Conservation (phyloP, 306 rosid species). For the Ochetophila trinervis region DNA sequence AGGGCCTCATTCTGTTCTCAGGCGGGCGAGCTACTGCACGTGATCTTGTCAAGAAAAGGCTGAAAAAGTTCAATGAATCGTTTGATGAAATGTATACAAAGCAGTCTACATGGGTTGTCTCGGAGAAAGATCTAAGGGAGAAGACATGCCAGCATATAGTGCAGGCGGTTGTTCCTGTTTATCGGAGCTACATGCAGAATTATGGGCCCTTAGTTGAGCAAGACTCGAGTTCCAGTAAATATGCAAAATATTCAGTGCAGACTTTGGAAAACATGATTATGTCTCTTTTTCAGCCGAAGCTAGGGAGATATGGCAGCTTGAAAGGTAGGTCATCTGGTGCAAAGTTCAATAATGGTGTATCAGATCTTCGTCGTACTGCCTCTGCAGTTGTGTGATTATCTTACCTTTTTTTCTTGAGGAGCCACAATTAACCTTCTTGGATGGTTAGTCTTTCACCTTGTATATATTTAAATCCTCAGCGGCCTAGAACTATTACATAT, state of each 20-base stretch:
- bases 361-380: slow-evolving; percentile 74
- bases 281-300: slow-evolving; percentile 79
- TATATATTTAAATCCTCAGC: slow-evolving; percentile 39
- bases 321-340: slow-evolving; percentile 62
- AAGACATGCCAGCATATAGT: slow-evolving; percentile 85
- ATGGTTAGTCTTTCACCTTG: slow-evolving; percentile 35
- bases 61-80: slow-evolving; percentile 79
- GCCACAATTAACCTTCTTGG: slow-evolving; percentile 8
- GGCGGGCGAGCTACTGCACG: slow-evolving; percentile 99
- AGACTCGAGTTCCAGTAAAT: slow-evolving; percentile 76
- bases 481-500: slow-evolving; percentile 27
- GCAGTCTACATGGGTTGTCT: slow-evolving; percentile 75
- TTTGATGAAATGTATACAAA: slow-evolving; percentile 76
- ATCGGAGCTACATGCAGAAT: slow-evolving; percentile 98
- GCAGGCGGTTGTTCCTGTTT: slow-evolving; percentile 93
- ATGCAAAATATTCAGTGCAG: slow-evolving; percentile 81
- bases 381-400: slow-evolving; percentile 68
- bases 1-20: slow-evolving; percentile 89
- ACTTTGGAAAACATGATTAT: slow-evolving; percentile 81
- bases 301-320: slow-evolving; percentile 71
- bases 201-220: slow-evolving; percentile 98
- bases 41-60: slow-evolving; percentile 93
- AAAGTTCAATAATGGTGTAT: slow-evolving; percentile 57
- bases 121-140: slow-evolving; percentile 80
- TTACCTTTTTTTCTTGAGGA: slow-evolving; percentile 15